A percentile compares a stretch with the other conserved stretches of the same genome.
Evolutionary conservation across 2,329 filamentous ascomycete species (phyloP).

Genomic region (Didymella exigua): DNA sequence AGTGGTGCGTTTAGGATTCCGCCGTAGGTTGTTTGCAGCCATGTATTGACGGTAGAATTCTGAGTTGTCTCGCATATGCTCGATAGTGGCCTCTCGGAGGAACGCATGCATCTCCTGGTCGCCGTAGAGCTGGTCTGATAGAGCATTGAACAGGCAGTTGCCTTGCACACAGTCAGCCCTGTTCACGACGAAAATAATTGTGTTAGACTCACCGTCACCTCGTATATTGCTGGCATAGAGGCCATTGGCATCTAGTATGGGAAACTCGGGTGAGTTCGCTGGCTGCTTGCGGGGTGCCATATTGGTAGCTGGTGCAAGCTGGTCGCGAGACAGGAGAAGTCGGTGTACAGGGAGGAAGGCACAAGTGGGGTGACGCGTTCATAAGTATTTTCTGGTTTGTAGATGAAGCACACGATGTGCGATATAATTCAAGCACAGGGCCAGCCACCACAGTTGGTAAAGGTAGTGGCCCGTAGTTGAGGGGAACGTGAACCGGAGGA

Average conservation of each 20-base stretch:
- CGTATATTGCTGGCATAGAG: constrained; percentile 64
- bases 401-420: constrained; percentile 15
- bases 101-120: constrained; percentile 61
- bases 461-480: constrained; percentile 27
- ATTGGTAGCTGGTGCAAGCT: constrained; percentile 31
- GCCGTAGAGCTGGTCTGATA: constrained; percentile 71
- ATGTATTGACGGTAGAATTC: constrained; percentile 70
- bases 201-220: constrained; percentile 64
- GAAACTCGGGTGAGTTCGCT: constrained; percentile 55
- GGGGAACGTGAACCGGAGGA: constrained; percentile 30
- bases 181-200: constrained; percentile 13
- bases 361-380: constrained; percentile 34
- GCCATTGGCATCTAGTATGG: constrained; percentile 61
- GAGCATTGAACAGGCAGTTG: constrained; percentile 72
- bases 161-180: constrained; percentile 53
- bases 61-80: constrained; percentile 65
- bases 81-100: constrained; percentile 64
- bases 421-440: constrained; percentile 20
- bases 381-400: constrained; percentile 26
- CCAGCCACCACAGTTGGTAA: constrained; percentile 36
- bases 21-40: constrained; percentile 59
- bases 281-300: constrained; percentile 42
- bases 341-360: constrained; percentile 33
- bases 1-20: constrained; percentile 63
- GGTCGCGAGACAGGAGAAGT: constrained; percentile 42